Evolutionary conservation across 2,329 filamentous ascomycete species (phyloP), one percentile per base, ranked within the genome.

Genomic region (Ceratocystis cubensis): DNA sequence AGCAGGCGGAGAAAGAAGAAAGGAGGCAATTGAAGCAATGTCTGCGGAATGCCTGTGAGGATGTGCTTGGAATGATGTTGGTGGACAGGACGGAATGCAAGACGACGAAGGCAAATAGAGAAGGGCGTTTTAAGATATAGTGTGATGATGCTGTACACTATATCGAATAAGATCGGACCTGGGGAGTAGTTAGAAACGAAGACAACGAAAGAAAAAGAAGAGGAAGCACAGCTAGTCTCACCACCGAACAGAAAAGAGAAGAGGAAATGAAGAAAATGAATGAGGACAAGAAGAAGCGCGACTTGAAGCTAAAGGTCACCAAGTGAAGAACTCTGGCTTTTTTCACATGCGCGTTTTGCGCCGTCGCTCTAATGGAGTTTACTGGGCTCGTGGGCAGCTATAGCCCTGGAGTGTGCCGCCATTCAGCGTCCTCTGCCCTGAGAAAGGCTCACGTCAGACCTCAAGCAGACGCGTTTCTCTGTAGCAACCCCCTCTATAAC

Each of bases 1-100:
- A 41, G 37, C 0, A 4, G 1, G 17, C 30, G 15, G 8, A 20
- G 17, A 50, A 56, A 41, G 7, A 30, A 25, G 15, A 53, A 17
- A 17, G 25, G n/a, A 10, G 30, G 17, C 41, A 59, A 59, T n/a
- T 45, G 22, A 59, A 10, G n/a, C 44, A 17, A 33, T 8, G 30
- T 17, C 8, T 8, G 8, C 15, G 45, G 22, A 46, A 30, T 46
- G 61, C 5, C 28, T 7, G 61, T 30, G 22, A n/a, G 33, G 44
- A 50, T 50, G 7, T 33, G 44, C 13, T 8, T 63, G 61, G 61
- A 48, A 63, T 63, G 61, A 30, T n/a, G 61, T 63, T 50, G 61
- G 22, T 30, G 45, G 37, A 8, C 15, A 45, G 48, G 30, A 50
- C 61, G 25, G 46, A 50, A 33, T 33, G 56, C 56, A 59, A 25